Base-by-base conservation (phyloP, 2,329 filamentous ascomycete species). In the Ophiosphaerella narmari region DNA sequence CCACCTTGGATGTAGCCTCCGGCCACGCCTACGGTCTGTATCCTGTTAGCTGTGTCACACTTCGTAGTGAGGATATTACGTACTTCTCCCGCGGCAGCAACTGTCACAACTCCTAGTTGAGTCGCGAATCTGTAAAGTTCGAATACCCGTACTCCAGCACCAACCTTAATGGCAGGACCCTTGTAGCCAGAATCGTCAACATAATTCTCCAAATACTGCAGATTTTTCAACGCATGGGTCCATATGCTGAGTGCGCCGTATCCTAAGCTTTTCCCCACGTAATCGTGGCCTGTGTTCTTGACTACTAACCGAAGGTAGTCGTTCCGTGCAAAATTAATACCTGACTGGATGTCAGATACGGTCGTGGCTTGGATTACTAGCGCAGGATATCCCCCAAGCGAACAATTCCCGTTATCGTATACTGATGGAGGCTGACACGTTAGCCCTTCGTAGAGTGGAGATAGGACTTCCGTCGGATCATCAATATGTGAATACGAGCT, bases 1-100 rank as follows among this genome's bases (percentile, higher is more conserved):
- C 80, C 82, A 7, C 79, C 80, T 21, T 62, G 65, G 23, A 71
- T 66, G 54, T 68, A 76, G 4, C 73, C 65, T 12, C 65, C 65
- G 50, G 59, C 75, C 54, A 80, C 68, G 12, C 82, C 82, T 8
- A 85, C 79, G 4, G 76, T 79, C 62, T 66, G 29, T 16, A 8
- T 41, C 11, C 16, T 5, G 21, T 21, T 43, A 41, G 29, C n/a
- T 6, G 32, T 5, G 4, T 1, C 7, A 12, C 7, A 23, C 13
- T 36, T 9, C 13, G 11, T 29, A 2, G 6, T 7, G 7, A 13
- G 11, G 31, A 5, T 9, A 8, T 26, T 11, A 29, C 48, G 39
- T 55, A 60, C 60, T 51, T 60, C 57, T 33, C 62, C 59, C 46
- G 62, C 55, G 1, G 62, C 61, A 26, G 53, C 65, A 6, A 68